These are phyloP conservation scores for Pleurotus platypus DNA, from an alignment of 768 basidiomycete genomes.

Conservation along the genomic window DNA sequence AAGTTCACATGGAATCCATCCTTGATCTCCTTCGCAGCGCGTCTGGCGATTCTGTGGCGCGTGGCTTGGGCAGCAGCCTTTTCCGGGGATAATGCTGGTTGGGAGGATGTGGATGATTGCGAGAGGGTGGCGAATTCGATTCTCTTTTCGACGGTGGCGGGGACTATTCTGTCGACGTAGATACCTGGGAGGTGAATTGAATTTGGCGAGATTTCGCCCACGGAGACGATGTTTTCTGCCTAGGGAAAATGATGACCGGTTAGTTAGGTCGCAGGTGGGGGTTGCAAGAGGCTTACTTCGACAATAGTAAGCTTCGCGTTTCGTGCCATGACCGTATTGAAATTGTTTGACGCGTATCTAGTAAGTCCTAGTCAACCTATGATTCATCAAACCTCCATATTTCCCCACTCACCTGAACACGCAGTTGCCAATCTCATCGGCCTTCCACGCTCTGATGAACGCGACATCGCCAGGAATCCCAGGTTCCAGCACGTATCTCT, in stretches of 20 bases:
- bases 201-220: slow-evolving; percentile 77
- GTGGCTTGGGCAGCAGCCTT: slow-evolving; percentile 50
- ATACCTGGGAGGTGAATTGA: slow-evolving; percentile 81
- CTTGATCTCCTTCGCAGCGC: slow-evolving; percentile 86
- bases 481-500: slow-evolving; percentile 77
- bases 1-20: slow-evolving; percentile 88
- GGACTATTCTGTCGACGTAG: slow-evolving; percentile 87
- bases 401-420: slow-evolving; percentile 67
- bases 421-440: slow-evolving; percentile 86
- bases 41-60: slow-evolving; percentile 75
- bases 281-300: slow-evolving; percentile 46
- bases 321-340: slow-evolving; percentile 82
- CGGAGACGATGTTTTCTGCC: slow-evolving; percentile 89
- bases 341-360: slow-evolving; percentile 87
- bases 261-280: too few relatives aligned
- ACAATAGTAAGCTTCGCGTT: slow-evolving; percentile 89
- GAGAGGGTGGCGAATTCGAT: slow-evolving; percentile 78
- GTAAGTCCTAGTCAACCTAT: neutral
- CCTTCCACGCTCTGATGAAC: slow-evolving; percentile 89
- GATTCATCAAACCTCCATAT: neutral
- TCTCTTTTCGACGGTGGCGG: slow-evolving; percentile 68
- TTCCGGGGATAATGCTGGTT: slow-evolving; percentile 37
- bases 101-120: slow-evolving; percentile 45
- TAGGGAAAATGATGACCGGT: slow-evolving; percentile 18
- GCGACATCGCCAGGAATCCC: slow-evolving; percentile 81